phyloP scores from a whole-genome alignment of 2,329 filamentous ascomycete species.

The Fusarium foetens region DNA sequence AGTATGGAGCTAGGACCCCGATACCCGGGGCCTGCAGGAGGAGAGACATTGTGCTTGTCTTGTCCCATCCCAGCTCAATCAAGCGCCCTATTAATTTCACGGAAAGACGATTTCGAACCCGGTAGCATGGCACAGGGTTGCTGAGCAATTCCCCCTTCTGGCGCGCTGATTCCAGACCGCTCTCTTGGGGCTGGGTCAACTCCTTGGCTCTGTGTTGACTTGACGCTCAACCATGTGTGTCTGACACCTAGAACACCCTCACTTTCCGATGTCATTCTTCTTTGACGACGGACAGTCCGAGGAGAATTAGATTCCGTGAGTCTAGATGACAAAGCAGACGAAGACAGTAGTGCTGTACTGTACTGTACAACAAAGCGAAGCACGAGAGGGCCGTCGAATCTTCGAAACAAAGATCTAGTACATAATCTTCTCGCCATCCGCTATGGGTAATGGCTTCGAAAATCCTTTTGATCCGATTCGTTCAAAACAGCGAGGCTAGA shows the following conservation, averaged over 20 bases:
- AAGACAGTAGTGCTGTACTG: background rate
- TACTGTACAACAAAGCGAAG: background rate
- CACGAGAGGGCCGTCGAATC: background rate
- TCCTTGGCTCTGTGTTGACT: background rate
- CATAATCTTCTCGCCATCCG: conserved; percentile 27
- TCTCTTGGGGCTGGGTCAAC: background rate
- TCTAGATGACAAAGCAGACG: conserved; percentile 6
- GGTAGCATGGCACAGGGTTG: conserved; percentile 25
- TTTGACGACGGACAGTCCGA: conserved; percentile 27
- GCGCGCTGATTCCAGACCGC: conserved; percentile 9
- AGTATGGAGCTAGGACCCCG: conserved; percentile 1
- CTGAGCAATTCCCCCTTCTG: conserved; percentile 23
- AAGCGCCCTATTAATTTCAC: conserved; percentile 19
- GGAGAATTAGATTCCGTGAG: background rate
- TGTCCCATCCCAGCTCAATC: conserved; percentile 20
- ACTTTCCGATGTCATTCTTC: conserved; percentile 5
- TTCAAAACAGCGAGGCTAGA: conserved; percentile 8
- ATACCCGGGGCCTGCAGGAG: background rate
- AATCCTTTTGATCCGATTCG: conserved; percentile 33
- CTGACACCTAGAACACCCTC: conserved; percentile 1
- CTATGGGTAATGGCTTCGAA: background rate
- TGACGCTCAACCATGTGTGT: conserved; percentile 1
- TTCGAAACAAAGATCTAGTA: conserved; percentile 10
- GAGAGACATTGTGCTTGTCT: background rate
- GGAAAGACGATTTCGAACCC: conserved; percentile 9